phyloP scores from a whole-genome alignment of 441 rosid species.

The Hura crepitans region DNA sequence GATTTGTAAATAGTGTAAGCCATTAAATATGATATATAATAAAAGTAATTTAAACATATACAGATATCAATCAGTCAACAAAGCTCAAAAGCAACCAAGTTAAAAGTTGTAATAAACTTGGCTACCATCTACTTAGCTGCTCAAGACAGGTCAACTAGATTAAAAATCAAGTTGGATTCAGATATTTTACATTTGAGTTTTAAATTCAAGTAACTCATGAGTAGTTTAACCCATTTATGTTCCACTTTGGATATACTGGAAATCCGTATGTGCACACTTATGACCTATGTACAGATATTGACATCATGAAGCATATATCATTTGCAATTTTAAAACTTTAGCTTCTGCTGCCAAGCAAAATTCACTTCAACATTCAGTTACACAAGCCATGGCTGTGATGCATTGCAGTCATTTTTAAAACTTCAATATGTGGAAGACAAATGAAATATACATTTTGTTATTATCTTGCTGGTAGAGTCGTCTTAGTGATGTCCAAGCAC shows the following conservation, averaged over 20 bases:
- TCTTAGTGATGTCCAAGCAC: neutral
- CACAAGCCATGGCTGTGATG: neutral
- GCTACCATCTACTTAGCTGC: neutral
- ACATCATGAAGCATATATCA: neutral
- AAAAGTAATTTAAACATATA: neutral
- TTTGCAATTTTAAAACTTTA: neutral
- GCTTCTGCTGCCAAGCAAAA: neutral
- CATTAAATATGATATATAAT: neutral
- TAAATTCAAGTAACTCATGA: neutral
- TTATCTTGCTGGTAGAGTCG: neutral
- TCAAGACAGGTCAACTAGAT: neutral
- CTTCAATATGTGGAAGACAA: neutral
- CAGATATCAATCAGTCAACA: neutral
- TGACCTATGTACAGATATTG: slow-evolving; percentile 1
- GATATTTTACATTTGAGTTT: neutral
- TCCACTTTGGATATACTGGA: neutral
- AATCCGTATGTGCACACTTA: neutral
- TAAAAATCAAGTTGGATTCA: neutral
- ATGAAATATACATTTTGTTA: neutral
- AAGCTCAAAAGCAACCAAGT: slow-evolving; percentile 1
- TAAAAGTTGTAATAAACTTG: neutral
- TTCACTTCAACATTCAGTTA: neutral
- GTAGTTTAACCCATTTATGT: neutral
- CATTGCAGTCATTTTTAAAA: neutral
- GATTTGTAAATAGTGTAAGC: too few species aligned